phyloP scores from a whole-genome alignment of 192 early-diverging fungal genomes.

The Podila minutissima region DNA sequence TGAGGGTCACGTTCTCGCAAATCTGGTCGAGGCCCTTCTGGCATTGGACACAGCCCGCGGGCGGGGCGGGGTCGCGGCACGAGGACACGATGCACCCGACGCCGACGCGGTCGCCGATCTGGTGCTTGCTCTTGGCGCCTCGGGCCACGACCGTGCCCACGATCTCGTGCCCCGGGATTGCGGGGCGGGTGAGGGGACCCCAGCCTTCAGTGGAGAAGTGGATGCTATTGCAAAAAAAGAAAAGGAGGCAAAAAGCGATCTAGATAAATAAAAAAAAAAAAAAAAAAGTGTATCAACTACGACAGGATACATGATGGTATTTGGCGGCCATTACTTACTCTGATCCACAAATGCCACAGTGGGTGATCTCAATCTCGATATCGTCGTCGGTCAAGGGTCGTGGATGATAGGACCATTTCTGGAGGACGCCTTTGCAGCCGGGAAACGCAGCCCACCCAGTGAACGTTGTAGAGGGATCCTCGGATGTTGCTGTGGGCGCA shows the following conservation, averaged over 20 bases:
- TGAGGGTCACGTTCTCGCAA: slow-evolving; percentile 54
- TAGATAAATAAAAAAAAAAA: not conserved
- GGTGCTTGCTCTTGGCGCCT: slow-evolving; percentile 40
- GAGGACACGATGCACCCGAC: slow-evolving; percentile 68
- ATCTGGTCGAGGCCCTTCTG: slow-evolving; percentile 27
- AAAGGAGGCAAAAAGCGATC: not conserved
- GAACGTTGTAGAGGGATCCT: slow-evolving; percentile 47
- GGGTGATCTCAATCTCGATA: slow-evolving; percentile 56
- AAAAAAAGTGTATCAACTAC: no score
- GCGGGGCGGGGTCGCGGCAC: slow-evolving; percentile 43
- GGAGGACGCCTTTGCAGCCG: not conserved
- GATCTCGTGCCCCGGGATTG: slow-evolving; percentile 61
- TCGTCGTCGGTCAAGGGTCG: slow-evolving; percentile 53
- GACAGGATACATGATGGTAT: no score
- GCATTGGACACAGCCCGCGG: slow-evolving; percentile 35
- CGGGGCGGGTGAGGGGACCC: slow-evolving; percentile 42
- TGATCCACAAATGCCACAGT: slow-evolving; percentile 81
- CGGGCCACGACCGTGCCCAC: slow-evolving; percentile 51
- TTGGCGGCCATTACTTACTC: slow-evolving; percentile 43
- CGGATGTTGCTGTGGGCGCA: slow-evolving; percentile 20
- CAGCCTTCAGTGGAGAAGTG: slow-evolving; percentile 72
- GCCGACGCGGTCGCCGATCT: slow-evolving; percentile 70
- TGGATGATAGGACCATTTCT: slow-evolving; percentile 44
- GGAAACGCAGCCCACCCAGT: slow-evolving; percentile 23
- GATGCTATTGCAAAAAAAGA: slow-evolving; percentile 17